Conservation (phyloP, 1,139 yeast species). For the Geotrichum citri-aurantii region DNA sequence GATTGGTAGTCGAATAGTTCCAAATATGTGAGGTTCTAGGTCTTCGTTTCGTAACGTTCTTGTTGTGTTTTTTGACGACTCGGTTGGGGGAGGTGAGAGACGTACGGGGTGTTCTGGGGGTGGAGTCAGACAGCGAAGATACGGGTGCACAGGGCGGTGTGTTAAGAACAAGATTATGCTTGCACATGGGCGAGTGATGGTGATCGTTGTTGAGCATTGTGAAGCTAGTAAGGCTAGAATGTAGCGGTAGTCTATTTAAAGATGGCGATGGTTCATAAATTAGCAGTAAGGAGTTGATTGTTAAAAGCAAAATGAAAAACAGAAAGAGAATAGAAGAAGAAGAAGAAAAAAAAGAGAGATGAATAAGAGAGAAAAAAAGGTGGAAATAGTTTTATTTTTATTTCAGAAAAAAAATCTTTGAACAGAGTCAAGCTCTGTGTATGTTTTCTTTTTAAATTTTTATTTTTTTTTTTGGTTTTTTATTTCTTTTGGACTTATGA, state of each 20-base stretch:
- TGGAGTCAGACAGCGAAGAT: conserved; percentile 6
- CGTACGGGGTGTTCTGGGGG: conserved; percentile 1
- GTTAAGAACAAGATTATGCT: neutral
- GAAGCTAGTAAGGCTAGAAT: neutral
- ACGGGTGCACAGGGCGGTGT: conserved; percentile 8
- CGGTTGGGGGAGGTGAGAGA: neutral
- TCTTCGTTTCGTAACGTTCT: conserved; percentile 12
- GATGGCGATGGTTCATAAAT: neutral
- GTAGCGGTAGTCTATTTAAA: neutral
- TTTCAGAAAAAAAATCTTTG: neutral
- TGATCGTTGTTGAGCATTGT: conserved; percentile 8
- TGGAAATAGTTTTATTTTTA: neutral
- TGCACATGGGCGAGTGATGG: conserved; percentile 1
- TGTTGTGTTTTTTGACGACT: conserved; percentile 5
- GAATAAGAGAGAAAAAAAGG: neutral
- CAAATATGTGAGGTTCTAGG: conserved; percentile 18
- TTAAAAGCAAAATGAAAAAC: neutral
- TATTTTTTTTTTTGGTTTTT: too few relatives aligned
- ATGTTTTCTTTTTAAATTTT: neutral
- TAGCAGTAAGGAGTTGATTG: neutral
- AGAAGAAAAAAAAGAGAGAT: neutral
- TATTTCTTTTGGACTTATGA: neutral
- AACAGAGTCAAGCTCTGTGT: neutral
- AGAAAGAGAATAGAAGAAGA: neutral
- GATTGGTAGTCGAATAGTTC: conserved; percentile 17